Conservation (phyloP, 129 eudicot species). For the Helianthus annuus region DNA sequence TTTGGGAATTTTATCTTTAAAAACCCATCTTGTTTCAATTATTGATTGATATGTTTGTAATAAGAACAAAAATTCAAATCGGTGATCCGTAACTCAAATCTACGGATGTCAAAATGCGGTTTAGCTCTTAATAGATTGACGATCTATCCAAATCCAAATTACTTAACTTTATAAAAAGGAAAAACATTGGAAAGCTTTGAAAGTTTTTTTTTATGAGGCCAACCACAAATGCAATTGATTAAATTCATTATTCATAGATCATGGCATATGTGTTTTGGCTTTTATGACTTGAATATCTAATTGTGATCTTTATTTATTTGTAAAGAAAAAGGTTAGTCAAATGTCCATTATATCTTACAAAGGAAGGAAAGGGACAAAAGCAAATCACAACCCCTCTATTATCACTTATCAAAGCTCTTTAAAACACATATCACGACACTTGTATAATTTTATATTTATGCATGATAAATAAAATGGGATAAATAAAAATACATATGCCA, state of each 20-base stretch:
- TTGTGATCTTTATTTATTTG: background rate
- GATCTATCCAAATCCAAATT: background rate
- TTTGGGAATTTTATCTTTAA: too few relatives aligned
- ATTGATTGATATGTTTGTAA: too few relatives aligned
- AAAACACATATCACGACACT: slow-evolving; percentile 19
- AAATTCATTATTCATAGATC: slow-evolving; percentile 2
- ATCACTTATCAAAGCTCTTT: slow-evolving; percentile 32
- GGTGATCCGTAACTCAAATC: too few relatives aligned
- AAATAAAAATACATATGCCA: too few relatives aligned
- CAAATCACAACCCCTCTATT: slow-evolving; percentile 18
- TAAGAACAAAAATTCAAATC: too few relatives aligned
- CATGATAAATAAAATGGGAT: too few relatives aligned
- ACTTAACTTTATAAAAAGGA: background rate
- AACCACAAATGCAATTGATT: background rate
- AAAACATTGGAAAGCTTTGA: background rate
- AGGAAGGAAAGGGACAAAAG: slow-evolving; percentile 29
- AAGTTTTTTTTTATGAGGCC: background rate
- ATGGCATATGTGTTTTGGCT: background rate
- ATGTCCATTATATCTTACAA: slow-evolving; percentile 22
- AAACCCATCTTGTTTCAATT: too few relatives aligned
- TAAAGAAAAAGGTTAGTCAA: slow-evolving; percentile 9
- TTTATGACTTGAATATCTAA: background rate
- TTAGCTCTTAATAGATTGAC: too few relatives aligned
- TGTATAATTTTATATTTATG: background rate
- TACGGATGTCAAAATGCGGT: too few relatives aligned